Conservation (phyloP, 495 filamentous ascomycete species). For the Penicillium parvum region DNA sequence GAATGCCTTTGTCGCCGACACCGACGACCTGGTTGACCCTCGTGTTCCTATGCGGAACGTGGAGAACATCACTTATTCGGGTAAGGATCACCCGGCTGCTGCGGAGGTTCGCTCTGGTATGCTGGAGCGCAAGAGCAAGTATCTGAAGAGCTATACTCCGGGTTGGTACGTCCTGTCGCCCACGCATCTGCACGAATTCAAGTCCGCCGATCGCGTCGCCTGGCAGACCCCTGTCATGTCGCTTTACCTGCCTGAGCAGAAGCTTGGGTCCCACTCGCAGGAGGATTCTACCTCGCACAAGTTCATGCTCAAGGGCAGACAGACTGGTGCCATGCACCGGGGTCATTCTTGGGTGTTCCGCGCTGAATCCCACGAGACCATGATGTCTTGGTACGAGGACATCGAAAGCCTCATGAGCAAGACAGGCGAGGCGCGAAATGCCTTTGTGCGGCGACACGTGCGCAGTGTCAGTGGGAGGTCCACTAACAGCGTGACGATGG, state of each 20-base stretch:
- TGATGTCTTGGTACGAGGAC: constrained; percentile 95
- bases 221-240: constrained; percentile 88
- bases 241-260: constrained; percentile 88
- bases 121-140: constrained; percentile 97
- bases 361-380: constrained; percentile 89
- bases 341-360: constrained; percentile 98
- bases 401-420: constrained; percentile 83
- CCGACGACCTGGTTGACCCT: constrained; percentile 86
- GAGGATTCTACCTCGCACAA: constrained; percentile 90
- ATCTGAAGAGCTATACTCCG: constrained; percentile 94
- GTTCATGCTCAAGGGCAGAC: constrained; percentile 93
- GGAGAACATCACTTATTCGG: constrained; percentile 90
- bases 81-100: constrained; percentile 80
- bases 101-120: constrained; percentile 84
- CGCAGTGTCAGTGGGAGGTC: constrained; percentile 69
- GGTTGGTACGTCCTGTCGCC: constrained; percentile 98
- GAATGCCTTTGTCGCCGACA: constrained; percentile 74
- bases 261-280: constrained; percentile 86
- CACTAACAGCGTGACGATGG: constrained; percentile 66
- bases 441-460: constrained; percentile 74
- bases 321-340: constrained; percentile 88
- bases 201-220: constrained; percentile 70
- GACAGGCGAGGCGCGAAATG: constrained; percentile 82
- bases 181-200: constrained; percentile 97
- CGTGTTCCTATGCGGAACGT: constrained; percentile 69